Conservation (phyloP, 352 stramenopile species). For the Pythium brachiatum region DNA sequence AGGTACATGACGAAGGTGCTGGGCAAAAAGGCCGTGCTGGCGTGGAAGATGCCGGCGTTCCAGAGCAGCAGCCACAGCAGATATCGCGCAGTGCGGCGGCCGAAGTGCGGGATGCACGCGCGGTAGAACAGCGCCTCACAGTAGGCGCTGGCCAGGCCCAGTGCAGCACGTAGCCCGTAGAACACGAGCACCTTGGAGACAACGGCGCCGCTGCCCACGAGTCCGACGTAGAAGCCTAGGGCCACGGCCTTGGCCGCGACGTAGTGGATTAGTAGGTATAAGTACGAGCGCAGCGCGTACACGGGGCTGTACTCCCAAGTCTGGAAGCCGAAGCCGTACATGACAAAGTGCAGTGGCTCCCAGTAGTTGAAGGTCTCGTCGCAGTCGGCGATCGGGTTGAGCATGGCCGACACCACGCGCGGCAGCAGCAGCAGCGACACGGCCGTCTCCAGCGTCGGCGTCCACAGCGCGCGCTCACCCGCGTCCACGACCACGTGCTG, state of each 20-base stretch:
- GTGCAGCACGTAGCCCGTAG: constrained; percentile 79
- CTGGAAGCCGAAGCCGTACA: constrained; percentile 91
- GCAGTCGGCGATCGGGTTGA: constrained; percentile 93
- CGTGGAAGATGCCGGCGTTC: constrained; percentile 92
- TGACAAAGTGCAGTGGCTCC: constrained; percentile 97
- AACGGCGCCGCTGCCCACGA: constrained; percentile 16
- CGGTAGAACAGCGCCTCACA: constrained; percentile 88
- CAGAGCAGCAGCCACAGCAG: constrained; percentile 77
- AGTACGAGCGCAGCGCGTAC: constrained; percentile 96
- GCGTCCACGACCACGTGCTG: constrained; percentile 19
- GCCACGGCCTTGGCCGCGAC: constrained; percentile 44
- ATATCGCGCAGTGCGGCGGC: constrained; percentile 56
- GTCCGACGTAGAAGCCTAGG: constrained; percentile 37
- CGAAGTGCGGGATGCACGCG: constrained; percentile 60
- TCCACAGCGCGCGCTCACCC: constrained; percentile 48
- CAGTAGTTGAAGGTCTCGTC: constrained; percentile 99
- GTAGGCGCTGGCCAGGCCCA: constrained; percentile 76
- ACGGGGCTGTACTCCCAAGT: constrained; percentile 91
- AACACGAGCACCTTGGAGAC: constrained; percentile 87
- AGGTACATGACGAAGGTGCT: constrained; percentile 90
- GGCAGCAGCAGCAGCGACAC: constrained; percentile 66
- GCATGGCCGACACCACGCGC: constrained; percentile 51
- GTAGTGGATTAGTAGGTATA: constrained; percentile 85
- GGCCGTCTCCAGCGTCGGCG: constrained; percentile 53
- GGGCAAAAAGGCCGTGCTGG: constrained; percentile 90